A percentile compares a stretch with the other conserved stretches of the same genome.
These are phyloP conservation scores for Pseudocercospora ulei DNA, from an alignment of 2,329 filamentous ascomycete genomes.

Conservation along the genomic window DNA sequence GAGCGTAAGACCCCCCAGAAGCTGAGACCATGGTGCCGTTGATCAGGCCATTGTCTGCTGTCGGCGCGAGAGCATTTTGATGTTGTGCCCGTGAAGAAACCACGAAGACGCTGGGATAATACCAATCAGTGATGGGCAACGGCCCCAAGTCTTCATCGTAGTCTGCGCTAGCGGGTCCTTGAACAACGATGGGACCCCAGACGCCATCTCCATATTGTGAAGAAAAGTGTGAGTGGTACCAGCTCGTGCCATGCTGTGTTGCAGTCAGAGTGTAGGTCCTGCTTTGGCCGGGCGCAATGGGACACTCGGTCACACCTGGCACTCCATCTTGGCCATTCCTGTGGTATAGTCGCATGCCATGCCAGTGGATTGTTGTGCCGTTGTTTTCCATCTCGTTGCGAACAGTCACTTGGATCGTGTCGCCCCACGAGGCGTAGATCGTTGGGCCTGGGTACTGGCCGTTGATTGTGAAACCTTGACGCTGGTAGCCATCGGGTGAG, in stretches of 20 bases:
- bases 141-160: slow-evolving; percentile 57
- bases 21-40: slow-evolving; percentile 37
- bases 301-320: slow-evolving; percentile 41
- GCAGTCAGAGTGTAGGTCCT: slow-evolving; percentile 52
- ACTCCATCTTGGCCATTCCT: slow-evolving; percentile 52
- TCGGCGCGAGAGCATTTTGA: slow-evolving; percentile 28
- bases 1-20: slow-evolving; percentile 28
- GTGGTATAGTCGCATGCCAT: slow-evolving; percentile 51
- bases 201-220: slow-evolving; percentile 50
- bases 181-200: slow-evolving; percentile 52
- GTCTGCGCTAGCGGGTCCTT: slow-evolving; percentile 50
- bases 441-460: slow-evolving; percentile 51
- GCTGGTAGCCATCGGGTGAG: slow-evolving; percentile 41
- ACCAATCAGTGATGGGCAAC: slow-evolving; percentile 54
- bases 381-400: slow-evolving; percentile 48
- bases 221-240: slow-evolving; percentile 49
- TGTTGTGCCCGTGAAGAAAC: slow-evolving; percentile 30
- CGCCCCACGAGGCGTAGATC: slow-evolving; percentile 30
- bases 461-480: slow-evolving; percentile 46
- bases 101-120: slow-evolving; percentile 28
- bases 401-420: slow-evolving; percentile 46
- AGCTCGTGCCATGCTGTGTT: slow-evolving; percentile 40
- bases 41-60: slow-evolving; percentile 46
- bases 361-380: slow-evolving; percentile 54
- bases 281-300: slow-evolving; percentile 43